Evolutionary conservation across 2,329 filamentous ascomycete genomes (phyloP), one percentile per base, ranked within the genome.

Genomic region (Exserohilum rostratum): DNA sequence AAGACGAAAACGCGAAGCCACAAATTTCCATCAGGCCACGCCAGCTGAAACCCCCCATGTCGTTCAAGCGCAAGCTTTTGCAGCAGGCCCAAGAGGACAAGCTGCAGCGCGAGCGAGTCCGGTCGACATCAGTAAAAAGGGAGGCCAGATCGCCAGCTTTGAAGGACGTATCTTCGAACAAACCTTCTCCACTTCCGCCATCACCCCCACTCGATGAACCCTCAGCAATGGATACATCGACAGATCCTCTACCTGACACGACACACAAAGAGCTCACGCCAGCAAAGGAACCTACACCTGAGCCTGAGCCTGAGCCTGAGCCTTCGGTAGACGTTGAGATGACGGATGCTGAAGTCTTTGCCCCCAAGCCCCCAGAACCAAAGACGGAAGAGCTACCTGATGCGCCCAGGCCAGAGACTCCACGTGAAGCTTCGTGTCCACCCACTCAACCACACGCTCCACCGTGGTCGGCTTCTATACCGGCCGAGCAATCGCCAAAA

Each of bases 41-140:
- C 22, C 61, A 65, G 13, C 64, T 69, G 60, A 68, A 64, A 40
- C 71, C 70, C 11, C 70, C 65, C 3, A 48, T 73, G 43, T 75
- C 73, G 0, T 75, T 74, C 58, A 72, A 73, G 54, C 69, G 72
- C 38, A 72, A 67, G 57, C 67, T 77, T 22, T 58, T 76, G n/a
- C 69, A 70, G 34, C 72, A 74, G 47, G 73, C 73, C 12, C 68
- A 70, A 51, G 71, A 75, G 53, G 72, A 74, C 43, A 73, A 74
- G 51, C 33, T 73, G 42, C 66, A 70, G 49, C 70, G 73, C 30
- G 73, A 75, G 59, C 71, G 70, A 27, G 69, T 69, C 38, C 69
- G 69, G 45, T 75, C 72, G n/a, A 64, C 68, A 27, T 72, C 71
- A 2, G 66, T 73, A 3, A 75, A 75, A 53, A 60, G 63, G 47